phyloP scores from a whole-genome alignment of 331 rosid genomes.

The Telfairia occidentalis region DNA sequence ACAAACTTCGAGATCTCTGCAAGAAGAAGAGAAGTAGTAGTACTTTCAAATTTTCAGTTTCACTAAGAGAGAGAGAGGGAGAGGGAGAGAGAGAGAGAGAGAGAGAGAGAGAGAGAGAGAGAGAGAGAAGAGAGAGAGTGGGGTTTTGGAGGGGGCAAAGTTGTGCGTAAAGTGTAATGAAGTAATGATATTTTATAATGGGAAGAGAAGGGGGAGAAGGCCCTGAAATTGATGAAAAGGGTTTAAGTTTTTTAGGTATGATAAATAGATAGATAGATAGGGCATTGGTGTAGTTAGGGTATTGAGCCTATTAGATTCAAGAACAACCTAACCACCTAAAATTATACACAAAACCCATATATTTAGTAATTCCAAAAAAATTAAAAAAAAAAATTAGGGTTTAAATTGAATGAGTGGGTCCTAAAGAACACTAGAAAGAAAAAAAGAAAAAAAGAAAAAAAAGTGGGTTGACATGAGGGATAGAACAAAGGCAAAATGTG shows the following conservation, averaged over 20 bases:
- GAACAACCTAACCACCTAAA: constrained; percentile 40
- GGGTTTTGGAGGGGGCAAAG: constrained; percentile 2
- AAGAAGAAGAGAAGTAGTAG: background rate
- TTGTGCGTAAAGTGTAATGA: constrained; percentile 28
- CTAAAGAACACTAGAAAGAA: background rate
- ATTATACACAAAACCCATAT: background rate
- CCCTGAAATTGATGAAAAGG: constrained; percentile 38
- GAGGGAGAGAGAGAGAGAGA: background rate
- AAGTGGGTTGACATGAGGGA: constrained; percentile 15
- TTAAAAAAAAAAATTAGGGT: background rate
- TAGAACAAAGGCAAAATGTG: constrained; percentile 22
- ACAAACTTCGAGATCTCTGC: background rate
- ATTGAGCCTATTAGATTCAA: constrained; percentile 20
- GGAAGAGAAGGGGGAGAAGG: constrained; percentile 2
- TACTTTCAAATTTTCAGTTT: background rate
- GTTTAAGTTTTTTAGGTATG: constrained; percentile 19
- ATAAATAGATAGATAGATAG: constrained; percentile 12
- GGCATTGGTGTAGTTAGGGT: constrained; percentile 39
- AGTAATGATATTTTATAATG: constrained; percentile 34
- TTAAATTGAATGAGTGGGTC: background rate
- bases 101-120: background rate
- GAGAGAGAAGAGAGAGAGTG: background rate
- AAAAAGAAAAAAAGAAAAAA: background rate
- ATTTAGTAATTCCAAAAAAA: background rate
- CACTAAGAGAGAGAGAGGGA: background rate